Evolutionary conservation across 2,329 filamentous ascomycete species (phyloP), one percentile per base, ranked within the genome.

Genomic region (Aspergillus floridensis): DNA sequence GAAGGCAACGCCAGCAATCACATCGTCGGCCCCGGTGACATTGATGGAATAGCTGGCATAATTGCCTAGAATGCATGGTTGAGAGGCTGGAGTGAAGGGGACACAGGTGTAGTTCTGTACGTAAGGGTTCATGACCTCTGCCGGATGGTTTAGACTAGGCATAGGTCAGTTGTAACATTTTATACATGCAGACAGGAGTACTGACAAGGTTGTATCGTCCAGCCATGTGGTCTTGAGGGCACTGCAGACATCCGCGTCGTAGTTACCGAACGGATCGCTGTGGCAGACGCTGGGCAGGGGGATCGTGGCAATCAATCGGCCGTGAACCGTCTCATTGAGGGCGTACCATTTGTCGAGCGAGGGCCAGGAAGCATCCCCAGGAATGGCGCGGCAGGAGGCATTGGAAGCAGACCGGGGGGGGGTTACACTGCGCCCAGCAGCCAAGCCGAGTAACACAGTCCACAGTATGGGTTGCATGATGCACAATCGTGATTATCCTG

Each of bases 231-330:
- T 29, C 7, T 29, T 29, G 2, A 29, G 7, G 26, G 26, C 26
- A 29, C 26, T 29, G 67, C 81, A 84, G 21, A 68, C 68, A 1
- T 66, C 69, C 6, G 73, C 74, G 63, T 82, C 70, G 64, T 80
- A 82, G 22, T 58, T 26, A 2, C n/a, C 35, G 56, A 52, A 65
- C 7, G 52, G 32, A 31, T 70, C 53, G 21, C 53, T 46, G 53
- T 77, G 71, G 14, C 58, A 59, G 38, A 59, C 58, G 11, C 53
- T 55, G 4, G 48, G 53, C 2, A 44, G 14, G 11, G 58, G 58
- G 12, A 53, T 26, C 11, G 58, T 49, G 10, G 38, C 53, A 32
- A 57, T 53, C 6, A 59, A 16, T 29, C n/a, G 47, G 11, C 58
- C 58, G 1, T 19, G 26, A 24, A 59, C 10, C 3, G 53, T 59